Evolutionary conservation across 2,329 filamentous ascomycete species (phyloP).

Genomic region (Alternaria conjuncta): DNA sequence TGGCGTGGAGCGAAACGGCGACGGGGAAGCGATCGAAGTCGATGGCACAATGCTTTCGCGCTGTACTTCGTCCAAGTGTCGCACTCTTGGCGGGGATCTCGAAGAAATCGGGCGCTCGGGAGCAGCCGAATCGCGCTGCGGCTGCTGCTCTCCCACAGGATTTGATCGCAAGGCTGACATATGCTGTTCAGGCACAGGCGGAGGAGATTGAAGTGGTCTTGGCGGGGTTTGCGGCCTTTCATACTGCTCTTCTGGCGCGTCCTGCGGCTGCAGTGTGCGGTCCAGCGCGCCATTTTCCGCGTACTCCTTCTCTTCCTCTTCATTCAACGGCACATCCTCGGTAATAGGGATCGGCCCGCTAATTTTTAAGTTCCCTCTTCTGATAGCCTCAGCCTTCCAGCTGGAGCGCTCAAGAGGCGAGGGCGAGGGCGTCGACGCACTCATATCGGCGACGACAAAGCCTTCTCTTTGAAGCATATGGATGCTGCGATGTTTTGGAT

Average conservation of each 20-base stretch:
- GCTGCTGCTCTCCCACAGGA: conserved; percentile 12
- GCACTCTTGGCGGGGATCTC: conserved; percentile 29
- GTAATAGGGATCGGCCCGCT: conserved; percentile 49
- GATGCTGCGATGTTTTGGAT: conserved; percentile 22
- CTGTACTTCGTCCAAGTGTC: conserved; percentile 32
- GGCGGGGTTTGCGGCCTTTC: conserved; percentile 20
- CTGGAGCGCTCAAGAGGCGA: conserved; percentile 41
- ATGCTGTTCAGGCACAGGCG: conserved; percentile 15
- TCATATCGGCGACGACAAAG: conserved; percentile 41
- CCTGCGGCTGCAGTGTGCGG: conserved; percentile 18
- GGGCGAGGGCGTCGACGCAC: conserved; percentile 29
- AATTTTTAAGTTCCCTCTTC: conserved; percentile 48
- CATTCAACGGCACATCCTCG: conserved; percentile 43
- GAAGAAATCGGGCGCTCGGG: conserved; percentile 10
- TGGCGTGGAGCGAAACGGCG: conserved; percentile 37
- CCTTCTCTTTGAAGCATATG: conserved; percentile 44
- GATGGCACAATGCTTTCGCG: conserved; percentile 34
- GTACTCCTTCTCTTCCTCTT: conserved; percentile 43
- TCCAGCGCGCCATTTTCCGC: conserved; percentile 32
- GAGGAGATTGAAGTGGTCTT: conserved; percentile 20
- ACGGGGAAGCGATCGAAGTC: conserved; percentile 31
- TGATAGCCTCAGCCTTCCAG: conserved; percentile 50
- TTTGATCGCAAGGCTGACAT: conserved; percentile 17
- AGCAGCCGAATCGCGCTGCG: conserved; percentile 11
- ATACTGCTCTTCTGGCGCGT: conserved; percentile 18